Conservation (phyloP, 2,329 filamentous ascomycete species). For the Stemphylium beticola region DNA sequence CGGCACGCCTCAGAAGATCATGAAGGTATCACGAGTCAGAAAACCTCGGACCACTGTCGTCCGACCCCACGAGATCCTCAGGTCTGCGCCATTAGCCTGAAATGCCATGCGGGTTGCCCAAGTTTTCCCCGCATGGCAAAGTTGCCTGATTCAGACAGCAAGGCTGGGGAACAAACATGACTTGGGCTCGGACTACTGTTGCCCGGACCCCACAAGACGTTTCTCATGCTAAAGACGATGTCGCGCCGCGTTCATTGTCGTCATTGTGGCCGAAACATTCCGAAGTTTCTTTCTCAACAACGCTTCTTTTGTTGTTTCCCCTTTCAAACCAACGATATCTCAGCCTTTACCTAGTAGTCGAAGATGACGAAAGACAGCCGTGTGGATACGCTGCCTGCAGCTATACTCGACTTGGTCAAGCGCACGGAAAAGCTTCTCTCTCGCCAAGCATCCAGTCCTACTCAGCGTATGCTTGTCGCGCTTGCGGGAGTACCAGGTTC, state of each 20-base stretch:
- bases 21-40: constrained; percentile 12
- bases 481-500: constrained; percentile 38
- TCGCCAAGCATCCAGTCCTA: constrained; percentile 25
- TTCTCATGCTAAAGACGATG: neutral
- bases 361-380: constrained; percentile 18
- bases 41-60: constrained; percentile 21
- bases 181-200: constrained; percentile 25
- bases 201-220: constrained; percentile 24
- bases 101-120: constrained; percentile 2
- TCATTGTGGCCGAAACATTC: neutral
- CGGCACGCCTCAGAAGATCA: constrained; percentile 3
- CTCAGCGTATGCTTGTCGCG: constrained; percentile 31
- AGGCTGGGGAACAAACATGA: constrained; percentile 12
- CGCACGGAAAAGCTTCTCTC: constrained; percentile 26
- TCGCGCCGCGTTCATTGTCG: neutral
- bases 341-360: neutral
- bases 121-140: constrained; percentile 16
- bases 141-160: constrained; percentile 7
- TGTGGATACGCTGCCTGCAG: constrained; percentile 11
- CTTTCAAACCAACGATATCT: neutral
- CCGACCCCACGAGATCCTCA: constrained; percentile 20
- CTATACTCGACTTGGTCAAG: constrained; percentile 29
- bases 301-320: neutral
- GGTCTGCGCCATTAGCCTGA: constrained; percentile 2
- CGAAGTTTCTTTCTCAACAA: neutral